These are phyloP conservation scores for Kazachstania sp. DNA, from an alignment of 1,139 yeast genomes.

Conservation along the genomic window DNA sequence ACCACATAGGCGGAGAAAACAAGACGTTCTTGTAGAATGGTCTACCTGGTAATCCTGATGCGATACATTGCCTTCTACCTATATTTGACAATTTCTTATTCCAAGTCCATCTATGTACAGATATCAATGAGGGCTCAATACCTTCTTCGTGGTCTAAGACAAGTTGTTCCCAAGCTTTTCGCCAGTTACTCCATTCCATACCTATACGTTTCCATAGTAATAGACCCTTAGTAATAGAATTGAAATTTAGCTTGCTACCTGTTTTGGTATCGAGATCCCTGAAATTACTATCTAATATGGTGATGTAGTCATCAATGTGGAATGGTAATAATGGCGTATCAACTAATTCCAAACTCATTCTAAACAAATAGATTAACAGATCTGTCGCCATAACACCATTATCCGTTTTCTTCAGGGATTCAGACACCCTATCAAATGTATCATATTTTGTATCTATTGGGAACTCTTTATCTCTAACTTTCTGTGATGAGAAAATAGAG, in stretches of 20 bases:
- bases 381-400: constrained; percentile 47
- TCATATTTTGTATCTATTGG: constrained; percentile 65
- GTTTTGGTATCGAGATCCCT: constrained; percentile 44
- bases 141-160: constrained; percentile 33
- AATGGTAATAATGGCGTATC: constrained; percentile 77
- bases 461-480: constrained; percentile 34
- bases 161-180: constrained; percentile 26
- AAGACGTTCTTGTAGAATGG: constrained; percentile 62
- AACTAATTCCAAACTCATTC: constrained; percentile 46
- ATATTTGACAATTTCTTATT: constrained; percentile 56
- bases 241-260: constrained; percentile 21
- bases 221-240: constrained; percentile 27
- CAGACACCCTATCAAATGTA: constrained; percentile 48
- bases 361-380: constrained; percentile 50
- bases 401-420: constrained; percentile 24
- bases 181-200: constrained; percentile 34
- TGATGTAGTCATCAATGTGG: constrained; percentile 45
- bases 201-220: constrained; percentile 34
- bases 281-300: constrained; percentile 38
- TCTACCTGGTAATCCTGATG: constrained; percentile 44
- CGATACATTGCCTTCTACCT: constrained; percentile 47
- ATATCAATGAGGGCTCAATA: constrained; percentile 62
- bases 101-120: constrained; percentile 75
- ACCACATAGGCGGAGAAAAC: constrained; percentile 60
- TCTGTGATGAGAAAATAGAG: constrained; percentile 33